Evolutionary conservation across 441 rosid species (phyloP).

Genomic region (Bruguiera hainesii): DNA sequence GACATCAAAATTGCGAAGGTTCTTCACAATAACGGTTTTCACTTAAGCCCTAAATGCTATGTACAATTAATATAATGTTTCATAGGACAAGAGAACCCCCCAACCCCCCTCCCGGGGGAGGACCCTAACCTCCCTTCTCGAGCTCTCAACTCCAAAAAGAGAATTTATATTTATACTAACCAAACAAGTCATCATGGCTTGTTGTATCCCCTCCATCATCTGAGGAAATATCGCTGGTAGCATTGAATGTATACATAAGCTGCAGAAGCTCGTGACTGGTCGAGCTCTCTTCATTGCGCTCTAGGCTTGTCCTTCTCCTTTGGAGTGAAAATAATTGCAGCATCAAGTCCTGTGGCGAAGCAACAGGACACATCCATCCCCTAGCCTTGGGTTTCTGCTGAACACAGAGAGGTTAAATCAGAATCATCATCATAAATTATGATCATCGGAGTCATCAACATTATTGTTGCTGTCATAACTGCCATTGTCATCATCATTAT

Average conservation of each 20-base stretch:
- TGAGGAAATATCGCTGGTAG: conserved; percentile 37
- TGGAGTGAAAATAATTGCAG: conserved; percentile 55
- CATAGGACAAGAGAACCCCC: neutral
- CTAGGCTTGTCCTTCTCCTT: conserved; percentile 37
- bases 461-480: conserved; percentile 15
- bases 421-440: conserved; percentile 23
- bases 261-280: conserved; percentile 46
- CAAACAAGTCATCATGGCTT: conserved; percentile 46
- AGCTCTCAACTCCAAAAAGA: neutral
- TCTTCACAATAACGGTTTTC: neutral
- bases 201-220: conserved; percentile 30
- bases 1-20: no score
- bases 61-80: conserved; percentile 7
- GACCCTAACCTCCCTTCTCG: no score
- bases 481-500: neutral
- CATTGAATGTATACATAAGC: conserved; percentile 39
- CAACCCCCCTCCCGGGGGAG: no score
- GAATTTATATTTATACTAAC: conserved; percentile 15
- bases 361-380: conserved; percentile 50
- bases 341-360: conserved; percentile 61
- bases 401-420: conserved; percentile 45
- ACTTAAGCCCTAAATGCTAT: neutral
- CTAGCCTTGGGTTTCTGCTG: conserved; percentile 58
- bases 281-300: conserved; percentile 37
- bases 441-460: conserved; percentile 9